Base-by-base conservation (phyloP, 2,329 filamentous ascomycete species). In the Fusarium cyanostomum region DNA sequence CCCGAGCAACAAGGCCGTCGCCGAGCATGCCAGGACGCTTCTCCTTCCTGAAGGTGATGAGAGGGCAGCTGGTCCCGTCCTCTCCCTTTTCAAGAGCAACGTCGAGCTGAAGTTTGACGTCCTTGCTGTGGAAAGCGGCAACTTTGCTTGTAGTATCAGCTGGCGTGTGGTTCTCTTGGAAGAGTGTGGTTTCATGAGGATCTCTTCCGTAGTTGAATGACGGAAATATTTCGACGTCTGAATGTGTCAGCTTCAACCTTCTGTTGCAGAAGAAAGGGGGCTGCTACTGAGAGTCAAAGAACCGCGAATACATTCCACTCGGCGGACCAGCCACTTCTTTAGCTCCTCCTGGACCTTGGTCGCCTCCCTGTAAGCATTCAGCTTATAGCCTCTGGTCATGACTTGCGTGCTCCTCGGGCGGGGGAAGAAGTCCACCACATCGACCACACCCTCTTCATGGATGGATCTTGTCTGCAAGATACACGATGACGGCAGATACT, bases 401-500 rank as follows among this genome's bases (percentile, higher is more conserved):
- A 87, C 82, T 35, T 79, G 78, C 28, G 82, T 82, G 46, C 82
- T 85, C 70, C 85, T 87, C 10, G 89, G 89, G 1, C 90, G 83
- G 0, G 90, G 90, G 65, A 93, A 92, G 77, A 92, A 93, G 73
- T 93, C 90, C 13, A 91, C 80, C 27, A 93, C 73, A 52, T 91
- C 89, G 10, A 90, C 85, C 1, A 92, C 90, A 1, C 90, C 91
- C 53, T 90, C 85, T 67, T 93, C 90, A 62, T 89, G 85, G 63
- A 92, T 89, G 73, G 90, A 92, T n/a, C 90, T 83, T 1, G 91
- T 93, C 73, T 92, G 88, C 3, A 93, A 79, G 57, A 93, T 89
- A 68, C 91, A 92, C 43, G 88, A 89, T 9, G 87, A 90, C 0
- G 90, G 89, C 3, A 92, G 81, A 69, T 93, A 93, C 71, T 91